Percentiles rank a stretch among this genome's conserved stretches.
These are phyloP conservation scores for Ophiostoma triangulosporum DNA, from an alignment of 2,329 filamentous ascomycete genomes.

Conservation along the genomic window DNA sequence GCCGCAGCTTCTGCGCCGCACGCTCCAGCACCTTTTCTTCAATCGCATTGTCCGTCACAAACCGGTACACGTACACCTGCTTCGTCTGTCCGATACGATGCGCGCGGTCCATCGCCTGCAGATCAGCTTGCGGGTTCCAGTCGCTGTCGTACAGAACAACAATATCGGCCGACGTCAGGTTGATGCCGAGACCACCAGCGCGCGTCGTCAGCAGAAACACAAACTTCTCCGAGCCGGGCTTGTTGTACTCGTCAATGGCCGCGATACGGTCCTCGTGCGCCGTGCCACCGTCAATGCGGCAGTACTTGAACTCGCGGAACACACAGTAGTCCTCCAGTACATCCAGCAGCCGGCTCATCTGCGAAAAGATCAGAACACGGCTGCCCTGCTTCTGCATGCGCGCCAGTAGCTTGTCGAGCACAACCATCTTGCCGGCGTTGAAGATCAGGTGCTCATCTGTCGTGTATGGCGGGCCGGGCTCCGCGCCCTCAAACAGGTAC, in stretches of 20 bases:
- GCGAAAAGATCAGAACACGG: constrained; percentile 95
- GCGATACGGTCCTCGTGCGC: constrained; percentile 96
- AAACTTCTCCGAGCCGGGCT: constrained; percentile 87
- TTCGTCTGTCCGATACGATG: constrained; percentile 98
- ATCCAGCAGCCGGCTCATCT: constrained; percentile 95
- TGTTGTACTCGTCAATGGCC: constrained; percentile 98
- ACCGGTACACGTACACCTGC: constrained; percentile 91
- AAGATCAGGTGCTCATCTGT: constrained; percentile 90
- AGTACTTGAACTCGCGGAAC: constrained; percentile 89
- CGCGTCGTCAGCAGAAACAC: constrained; percentile 90
- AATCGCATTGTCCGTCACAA: constrained; percentile 95
- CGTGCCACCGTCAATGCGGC: constrained; percentile 90
- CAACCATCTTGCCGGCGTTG: constrained; percentile 95
- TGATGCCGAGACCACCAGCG: constrained; percentile 92
- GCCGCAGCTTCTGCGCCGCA: constrained; percentile 87
- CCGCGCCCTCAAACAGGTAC: constrained; percentile 93
- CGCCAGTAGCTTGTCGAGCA: constrained; percentile 80
- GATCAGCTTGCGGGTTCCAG: constrained; percentile 96
- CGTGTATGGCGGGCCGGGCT: constrained; percentile 93
- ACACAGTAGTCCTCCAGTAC: constrained; percentile 98
- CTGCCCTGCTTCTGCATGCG: constrained; percentile 78
- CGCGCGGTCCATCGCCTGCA: constrained; percentile 97
- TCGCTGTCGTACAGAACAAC: constrained; percentile 95
- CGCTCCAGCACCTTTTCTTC: constrained; percentile 96
- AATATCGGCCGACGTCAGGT: constrained; percentile 87